These are phyloP conservation scores for Metschnikowia lachancei DNA, from an alignment of 805 yeast genomes.

Conservation along the genomic window DNA sequence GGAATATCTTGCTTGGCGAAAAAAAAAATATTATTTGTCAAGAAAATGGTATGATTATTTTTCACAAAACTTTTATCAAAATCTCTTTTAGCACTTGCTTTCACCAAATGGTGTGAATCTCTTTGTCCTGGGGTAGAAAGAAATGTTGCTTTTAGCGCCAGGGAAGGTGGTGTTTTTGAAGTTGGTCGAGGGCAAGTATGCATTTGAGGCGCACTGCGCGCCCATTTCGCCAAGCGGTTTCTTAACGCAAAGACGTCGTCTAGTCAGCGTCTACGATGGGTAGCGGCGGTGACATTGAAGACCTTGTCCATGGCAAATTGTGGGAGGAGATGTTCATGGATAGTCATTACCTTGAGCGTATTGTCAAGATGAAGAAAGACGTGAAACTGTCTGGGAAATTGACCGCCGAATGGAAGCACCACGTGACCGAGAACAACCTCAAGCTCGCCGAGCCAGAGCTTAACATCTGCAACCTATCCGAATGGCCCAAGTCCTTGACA, in stretches of 20 bases:
- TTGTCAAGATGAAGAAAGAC: constrained; percentile 87
- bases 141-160: no score
- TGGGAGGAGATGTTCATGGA: constrained; percentile 67
- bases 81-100: no score
- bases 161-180: constrained; percentile 56
- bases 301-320: constrained; percentile 60
- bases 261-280: background rate
- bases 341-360: constrained; percentile 68
- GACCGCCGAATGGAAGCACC: constrained; percentile 40
- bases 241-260: constrained; percentile 34
- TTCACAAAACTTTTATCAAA: no score
- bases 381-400: constrained; percentile 48
- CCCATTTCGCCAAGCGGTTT: constrained; percentile 80
- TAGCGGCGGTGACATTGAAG: constrained; percentile 54
- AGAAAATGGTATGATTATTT: no score
- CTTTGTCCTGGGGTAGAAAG: no score
- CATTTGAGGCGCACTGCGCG: constrained; percentile 83
- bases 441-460: constrained; percentile 35
- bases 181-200: constrained; percentile 75
- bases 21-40: no score
- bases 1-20: no score
- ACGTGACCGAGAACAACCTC: constrained; percentile 13
- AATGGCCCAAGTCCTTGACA: constrained; percentile 48
- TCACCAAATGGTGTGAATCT: no score
- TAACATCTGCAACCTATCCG: constrained; percentile 43